Conservation (phyloP, 2,329 filamentous ascomycete species). For the Colletotrichum cordylinicola region DNA sequence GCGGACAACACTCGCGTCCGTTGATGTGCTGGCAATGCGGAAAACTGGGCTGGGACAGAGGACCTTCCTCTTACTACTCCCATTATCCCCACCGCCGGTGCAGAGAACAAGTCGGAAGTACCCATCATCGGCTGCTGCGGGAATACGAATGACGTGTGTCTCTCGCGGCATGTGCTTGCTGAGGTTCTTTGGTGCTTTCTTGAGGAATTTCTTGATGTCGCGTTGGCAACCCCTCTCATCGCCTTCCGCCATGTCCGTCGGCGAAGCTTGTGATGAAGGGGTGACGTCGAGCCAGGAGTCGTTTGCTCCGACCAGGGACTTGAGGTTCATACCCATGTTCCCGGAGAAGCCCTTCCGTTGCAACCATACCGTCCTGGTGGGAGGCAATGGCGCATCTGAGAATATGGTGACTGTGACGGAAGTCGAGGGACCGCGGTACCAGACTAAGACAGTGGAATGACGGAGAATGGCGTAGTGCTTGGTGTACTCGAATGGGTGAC, state of each 20-base stretch:
- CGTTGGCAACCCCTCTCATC: constrained; percentile 73
- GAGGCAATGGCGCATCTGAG: constrained; percentile 60
- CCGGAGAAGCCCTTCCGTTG: constrained; percentile 73
- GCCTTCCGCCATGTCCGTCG: constrained; percentile 54
- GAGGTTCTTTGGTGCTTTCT: constrained; percentile 54
- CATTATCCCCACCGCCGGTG: constrained; percentile 29
- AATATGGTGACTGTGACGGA: constrained; percentile 70
- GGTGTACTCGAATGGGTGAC: constrained; percentile 67
- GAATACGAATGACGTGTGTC: constrained; percentile 70
- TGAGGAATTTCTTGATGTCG: constrained; percentile 68
- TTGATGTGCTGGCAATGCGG: constrained; percentile 70
- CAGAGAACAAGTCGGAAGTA: constrained; percentile 74
- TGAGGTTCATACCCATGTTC: constrained; percentile 71
- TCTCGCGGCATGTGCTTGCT: constrained; percentile 61
- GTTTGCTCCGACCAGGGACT: constrained; percentile 64
- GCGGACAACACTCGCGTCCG: constrained; percentile 64
- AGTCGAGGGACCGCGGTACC: constrained; percentile 70
- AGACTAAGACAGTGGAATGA: constrained; percentile 68
- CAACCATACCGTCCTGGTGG: constrained; percentile 67
- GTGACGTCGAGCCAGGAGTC: constrained; percentile 73
- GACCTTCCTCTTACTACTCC: constrained; percentile 53
- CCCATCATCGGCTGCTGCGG: constrained; percentile 66
- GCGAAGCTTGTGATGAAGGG: constrained; percentile 52
- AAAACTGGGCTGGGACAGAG: constrained; percentile 73
- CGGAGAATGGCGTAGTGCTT: constrained; percentile 71